Conservation (phyloP, 139 green algal genomes). For the Chlorella sp. region DNA sequence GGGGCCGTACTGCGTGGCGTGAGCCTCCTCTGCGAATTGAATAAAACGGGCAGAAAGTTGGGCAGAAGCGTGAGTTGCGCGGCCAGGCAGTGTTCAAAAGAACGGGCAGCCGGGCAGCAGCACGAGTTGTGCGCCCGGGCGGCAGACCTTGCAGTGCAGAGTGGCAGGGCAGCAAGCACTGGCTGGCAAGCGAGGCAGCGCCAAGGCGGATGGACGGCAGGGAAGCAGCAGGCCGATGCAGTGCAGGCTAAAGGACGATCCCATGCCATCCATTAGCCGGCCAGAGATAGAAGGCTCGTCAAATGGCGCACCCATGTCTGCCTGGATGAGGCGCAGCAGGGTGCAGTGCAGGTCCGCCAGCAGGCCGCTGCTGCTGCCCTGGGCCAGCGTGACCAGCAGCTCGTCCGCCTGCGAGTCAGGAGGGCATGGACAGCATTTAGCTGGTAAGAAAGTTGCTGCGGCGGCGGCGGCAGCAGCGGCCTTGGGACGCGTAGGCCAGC, state of each 20-base stretch:
- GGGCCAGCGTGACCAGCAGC: conserved; percentile 49
- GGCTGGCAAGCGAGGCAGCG: too few relatives aligned
- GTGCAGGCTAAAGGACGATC: too few relatives aligned
- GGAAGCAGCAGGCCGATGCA: too few relatives aligned
- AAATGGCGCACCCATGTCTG: conserved; percentile 17
- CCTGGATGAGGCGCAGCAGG: conserved; percentile 74
- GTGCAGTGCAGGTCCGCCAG: conserved; percentile 75
- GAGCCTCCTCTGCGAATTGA: conserved; percentile 29
- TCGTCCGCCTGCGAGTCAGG: conserved; percentile 26
- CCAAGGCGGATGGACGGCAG: not conserved
- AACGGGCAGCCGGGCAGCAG: too few relatives aligned
- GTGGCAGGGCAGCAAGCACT: not conserved
- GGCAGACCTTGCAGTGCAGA: too few relatives aligned
- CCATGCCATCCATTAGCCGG: too few relatives aligned
- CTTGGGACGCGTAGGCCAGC: not conserved
- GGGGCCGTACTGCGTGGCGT: conserved; percentile 7
- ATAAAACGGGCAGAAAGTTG: not conserved
- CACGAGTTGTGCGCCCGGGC: too few relatives aligned
- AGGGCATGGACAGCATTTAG: not conserved
- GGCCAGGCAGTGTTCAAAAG: too few relatives aligned
- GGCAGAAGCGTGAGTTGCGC: not conserved
- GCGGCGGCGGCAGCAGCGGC: not conserved
- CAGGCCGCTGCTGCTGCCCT: conserved; percentile 54
- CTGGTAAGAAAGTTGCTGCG: not conserved
- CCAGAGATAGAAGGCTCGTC: not conserved